phyloP scores from a whole-genome alignment of 2,329 filamentous ascomycete genomes.

The Xylariaceae sp. region DNA sequence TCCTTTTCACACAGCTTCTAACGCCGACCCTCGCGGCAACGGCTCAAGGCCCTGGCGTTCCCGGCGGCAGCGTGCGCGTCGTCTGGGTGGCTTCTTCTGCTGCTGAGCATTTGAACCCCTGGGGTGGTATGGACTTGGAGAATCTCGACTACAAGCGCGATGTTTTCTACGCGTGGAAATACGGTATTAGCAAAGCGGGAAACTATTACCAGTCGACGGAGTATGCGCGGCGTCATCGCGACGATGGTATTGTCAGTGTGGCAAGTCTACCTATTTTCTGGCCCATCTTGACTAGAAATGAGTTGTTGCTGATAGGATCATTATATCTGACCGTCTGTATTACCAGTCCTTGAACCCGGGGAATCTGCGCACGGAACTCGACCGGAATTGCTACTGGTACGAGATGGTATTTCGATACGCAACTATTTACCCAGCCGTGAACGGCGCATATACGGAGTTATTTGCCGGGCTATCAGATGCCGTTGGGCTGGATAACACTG shows the following conservation, averaged over 20 bases:
- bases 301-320: too few species aligned
- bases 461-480: slow-evolving; percentile 37
- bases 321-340: too few species aligned
- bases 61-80: slow-evolving; percentile 25
- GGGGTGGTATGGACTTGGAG: slow-evolving; percentile 27
- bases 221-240: slow-evolving; percentile 22
- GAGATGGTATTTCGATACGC: slow-evolving; percentile 19
- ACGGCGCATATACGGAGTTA: slow-evolving; percentile 41
- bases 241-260: slow-evolving; percentile 26
- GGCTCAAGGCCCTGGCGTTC: too few species aligned
- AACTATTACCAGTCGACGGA: slow-evolving; percentile 30
- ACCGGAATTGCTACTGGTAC: slow-evolving; percentile 18
- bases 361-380: slow-evolving; percentile 27
- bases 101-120: slow-evolving; percentile 21
- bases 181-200: slow-evolving; percentile 29
- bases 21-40: slow-evolving; percentile 24
- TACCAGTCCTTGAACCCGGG: slow-evolving; percentile 27
- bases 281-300: too few species aligned
- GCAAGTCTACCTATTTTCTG: slow-evolving; percentile 15
- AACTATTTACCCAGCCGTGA: slow-evolving; percentile 20
- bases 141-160: slow-evolving; percentile 29
- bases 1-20: slow-evolving; percentile 30
- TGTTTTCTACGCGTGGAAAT: slow-evolving; percentile 19
- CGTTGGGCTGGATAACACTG: slow-evolving; percentile 31
- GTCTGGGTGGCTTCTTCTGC: slow-evolving; percentile 30